Conservation (phyloP, 2,329 filamentous ascomycete genomes). For the Cordyceps tenuipes region DNA sequence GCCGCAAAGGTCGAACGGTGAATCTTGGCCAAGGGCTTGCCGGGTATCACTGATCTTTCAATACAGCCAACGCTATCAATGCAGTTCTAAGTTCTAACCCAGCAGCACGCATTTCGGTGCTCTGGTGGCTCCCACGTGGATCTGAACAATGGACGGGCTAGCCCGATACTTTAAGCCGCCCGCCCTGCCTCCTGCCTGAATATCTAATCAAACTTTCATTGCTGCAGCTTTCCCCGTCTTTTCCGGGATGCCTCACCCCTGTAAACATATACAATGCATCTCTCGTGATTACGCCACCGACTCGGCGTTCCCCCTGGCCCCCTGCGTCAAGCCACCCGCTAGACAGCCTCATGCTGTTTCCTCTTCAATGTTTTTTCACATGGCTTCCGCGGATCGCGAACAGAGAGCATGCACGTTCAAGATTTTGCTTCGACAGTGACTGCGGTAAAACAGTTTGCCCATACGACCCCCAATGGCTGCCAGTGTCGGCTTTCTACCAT, state of each 20-base stretch:
- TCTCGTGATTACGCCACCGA: not conserved
- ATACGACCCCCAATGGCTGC: not conserved
- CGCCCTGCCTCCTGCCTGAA: too few species aligned
- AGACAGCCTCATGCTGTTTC: not conserved
- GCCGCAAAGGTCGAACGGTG: too few species aligned
- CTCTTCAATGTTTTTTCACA: not conserved
- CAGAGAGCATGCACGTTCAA: too few species aligned
- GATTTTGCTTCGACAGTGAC: too few species aligned
- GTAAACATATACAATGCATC: not conserved
- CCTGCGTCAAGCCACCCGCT: slow-evolving; percentile 7
- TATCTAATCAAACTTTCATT: not conserved
- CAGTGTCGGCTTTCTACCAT: not conserved
- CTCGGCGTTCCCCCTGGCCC: not conserved
- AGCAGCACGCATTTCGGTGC: too few species aligned
- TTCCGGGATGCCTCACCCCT: not conserved
- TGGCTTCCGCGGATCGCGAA: not conserved
- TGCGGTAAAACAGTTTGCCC: not conserved
- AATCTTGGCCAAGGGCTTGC: too few species aligned
- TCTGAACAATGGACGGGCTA: too few species aligned
- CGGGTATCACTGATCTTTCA: too few species aligned
- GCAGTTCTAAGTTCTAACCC: too few species aligned
- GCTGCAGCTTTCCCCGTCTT: not conserved
- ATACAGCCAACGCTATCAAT: too few species aligned
- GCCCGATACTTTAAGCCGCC: too few species aligned
- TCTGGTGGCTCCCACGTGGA: too few species aligned